phyloP scores from a whole-genome alignment of 1,284 basidiomycete species.

The Cutaneotrichosporon cutaneum region DNA sequence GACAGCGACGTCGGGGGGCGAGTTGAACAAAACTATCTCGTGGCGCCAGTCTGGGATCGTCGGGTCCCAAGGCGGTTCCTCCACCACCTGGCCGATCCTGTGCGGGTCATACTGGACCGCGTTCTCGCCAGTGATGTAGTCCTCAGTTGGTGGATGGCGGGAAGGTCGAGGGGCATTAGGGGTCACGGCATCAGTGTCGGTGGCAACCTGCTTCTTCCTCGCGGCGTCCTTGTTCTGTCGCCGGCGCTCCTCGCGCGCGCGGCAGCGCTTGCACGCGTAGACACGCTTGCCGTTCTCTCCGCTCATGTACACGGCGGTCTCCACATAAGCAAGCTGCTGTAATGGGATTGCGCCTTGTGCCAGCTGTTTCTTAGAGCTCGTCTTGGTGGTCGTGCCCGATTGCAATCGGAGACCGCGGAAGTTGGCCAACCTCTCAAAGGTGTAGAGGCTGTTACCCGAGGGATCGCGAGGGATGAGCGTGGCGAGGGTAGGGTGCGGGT shows the following conservation, averaged over 20 bases:
- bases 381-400: slow-evolving; percentile 47
- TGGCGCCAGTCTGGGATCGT: slow-evolving; percentile 47
- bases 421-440: slow-evolving; percentile 42
- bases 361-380: slow-evolving; percentile 47
- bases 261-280: slow-evolving; percentile 77
- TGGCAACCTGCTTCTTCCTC: slow-evolving; percentile 39
- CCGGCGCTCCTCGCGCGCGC: slow-evolving; percentile 69
- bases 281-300: slow-evolving; percentile 56
- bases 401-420: slow-evolving; percentile 44
- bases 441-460: slow-evolving; percentile 33
- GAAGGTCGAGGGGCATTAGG: slow-evolving; percentile 20
- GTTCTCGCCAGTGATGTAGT: slow-evolving; percentile 46
- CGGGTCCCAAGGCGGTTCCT: slow-evolving; percentile 48
- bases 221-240: slow-evolving; percentile 44
- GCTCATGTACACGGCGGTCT: slow-evolving; percentile 50
- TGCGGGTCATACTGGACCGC: slow-evolving; percentile 45
- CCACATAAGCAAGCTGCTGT: slow-evolving; percentile 42
- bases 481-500: slow-evolving; percentile 25
- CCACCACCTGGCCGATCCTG: slow-evolving; percentile 40
- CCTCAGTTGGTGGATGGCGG: slow-evolving; percentile 30
- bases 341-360: slow-evolving; percentile 42
- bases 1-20: slow-evolving; percentile 86
- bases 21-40: slow-evolving; percentile 93
- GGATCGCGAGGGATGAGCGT: slow-evolving; percentile 32
- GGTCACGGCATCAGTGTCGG: slow-evolving; percentile 33